A percentile compares a stretch with the other conserved stretches of the same genome.
Evolutionary conservation across 192 early-diverging fungal genomes (phyloP).

Genomic region (Coemansia sp.): DNA sequence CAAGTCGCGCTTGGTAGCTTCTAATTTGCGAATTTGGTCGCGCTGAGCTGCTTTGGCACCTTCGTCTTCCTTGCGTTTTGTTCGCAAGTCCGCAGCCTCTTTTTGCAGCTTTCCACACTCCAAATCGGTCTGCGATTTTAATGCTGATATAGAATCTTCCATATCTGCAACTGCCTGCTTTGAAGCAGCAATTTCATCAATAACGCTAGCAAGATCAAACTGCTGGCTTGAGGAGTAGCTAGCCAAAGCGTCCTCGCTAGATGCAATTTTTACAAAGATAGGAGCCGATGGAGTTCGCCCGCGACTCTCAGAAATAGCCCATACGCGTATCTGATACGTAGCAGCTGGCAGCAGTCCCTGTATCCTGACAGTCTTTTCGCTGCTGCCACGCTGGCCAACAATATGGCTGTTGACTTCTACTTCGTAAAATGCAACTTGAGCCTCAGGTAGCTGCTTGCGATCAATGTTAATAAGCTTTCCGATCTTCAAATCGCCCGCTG

Average conservation of each 20-base stretch:
- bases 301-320: constrained; percentile 40
- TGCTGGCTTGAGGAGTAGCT: too few relatives aligned
- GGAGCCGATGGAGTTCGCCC: constrained; percentile 37
- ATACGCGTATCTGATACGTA: constrained; percentile 42
- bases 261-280: constrained; percentile 33
- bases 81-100: constrained; percentile 25
- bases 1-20: constrained; percentile 37
- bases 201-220: too few relatives aligned
- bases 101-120: constrained; percentile 31
- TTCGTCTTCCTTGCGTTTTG: constrained; percentile 35
- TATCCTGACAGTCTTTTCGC: constrained; percentile 12
- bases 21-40: constrained; percentile 33
- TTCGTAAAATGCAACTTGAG: constrained; percentile 24
- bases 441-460: constrained; percentile 20
- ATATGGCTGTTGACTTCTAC: constrained; percentile 43
- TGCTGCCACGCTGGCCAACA: constrained; percentile 15
- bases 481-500: background rate
- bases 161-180: constrained; percentile 11
- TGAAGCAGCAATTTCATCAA: background rate
- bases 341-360: constrained; percentile 19
- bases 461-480: constrained; percentile 15
- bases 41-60: constrained; percentile 18
- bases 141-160: constrained; percentile 15
- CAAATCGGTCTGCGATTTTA: constrained; percentile 17
- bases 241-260: background rate